Base-by-base conservation (phyloP, 768 basidiomycete species). In the Aureoboletus auriporus region DNA sequence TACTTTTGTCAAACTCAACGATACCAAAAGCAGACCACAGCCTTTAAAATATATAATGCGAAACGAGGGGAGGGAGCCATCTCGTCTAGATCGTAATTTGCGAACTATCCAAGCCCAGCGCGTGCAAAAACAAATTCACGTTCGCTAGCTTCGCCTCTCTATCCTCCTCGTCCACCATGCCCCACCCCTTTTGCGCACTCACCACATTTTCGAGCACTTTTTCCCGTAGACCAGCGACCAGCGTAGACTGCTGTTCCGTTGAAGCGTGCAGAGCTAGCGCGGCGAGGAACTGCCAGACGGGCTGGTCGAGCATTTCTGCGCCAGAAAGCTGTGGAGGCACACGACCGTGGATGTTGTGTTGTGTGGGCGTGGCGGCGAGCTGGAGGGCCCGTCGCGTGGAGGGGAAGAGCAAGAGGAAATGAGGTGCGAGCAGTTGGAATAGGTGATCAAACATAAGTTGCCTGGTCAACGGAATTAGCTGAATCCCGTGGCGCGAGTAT, bases 271-370 rank as follows among this genome's bases (percentile, higher is more conserved):
- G 75, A 3, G 93, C 94, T 42, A 98, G 70, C 2, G 91, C 84
- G 7, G 93, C 90, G 31, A 96, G 78, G 75, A 93, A 90, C 63
- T 89, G 86, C 93, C 93, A 96, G n/a, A 92, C 89, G 12, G 88
- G 89, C 65, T 89, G 88, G 69, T 95, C 92, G 46, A 87, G 75
- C 49, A 78, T 74, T 62, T 89, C 87, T 66, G 71, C 34, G 62
- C 65, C 38, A 49, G 57, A 11, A 2, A 39, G 83, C 61, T 89
- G 87, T 67, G 93, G 86, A 49, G 85, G 72, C 36, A 72, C 68
- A 59, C 86, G 86, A 29, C 77, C 75, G 26, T 74, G 61, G 29
- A 40, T 34, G n/a, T 56, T 62, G 47, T 64, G 65, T 34, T 67
- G 69, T 27, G 69, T 39, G 65, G 71, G 54, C 62, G 67, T 44